phyloP scores from a whole-genome alignment of 495 filamentous ascomycete genomes.

The Poronia punctata region DNA sequence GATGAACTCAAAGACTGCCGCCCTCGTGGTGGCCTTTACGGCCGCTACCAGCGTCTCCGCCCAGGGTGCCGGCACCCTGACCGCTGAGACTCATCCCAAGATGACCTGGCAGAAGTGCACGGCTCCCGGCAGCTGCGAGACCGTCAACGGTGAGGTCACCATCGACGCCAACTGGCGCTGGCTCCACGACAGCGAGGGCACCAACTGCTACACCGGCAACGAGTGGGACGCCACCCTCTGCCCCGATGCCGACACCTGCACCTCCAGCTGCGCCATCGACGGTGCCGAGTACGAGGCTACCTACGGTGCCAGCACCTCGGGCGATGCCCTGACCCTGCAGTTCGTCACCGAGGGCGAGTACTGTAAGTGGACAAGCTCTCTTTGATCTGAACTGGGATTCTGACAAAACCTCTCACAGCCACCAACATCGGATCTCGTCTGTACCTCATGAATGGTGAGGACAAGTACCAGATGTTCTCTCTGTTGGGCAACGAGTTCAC shows the following conservation, averaged over 20 bases:
- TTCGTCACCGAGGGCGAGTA: conserved; percentile 45
- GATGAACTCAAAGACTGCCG: conserved; percentile 29
- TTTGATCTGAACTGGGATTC: background rate
- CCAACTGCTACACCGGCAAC: conserved; percentile 50
- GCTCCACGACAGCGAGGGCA: conserved; percentile 32
- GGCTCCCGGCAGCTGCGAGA: conserved; percentile 40
- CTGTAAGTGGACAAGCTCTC: conserved; percentile 5
- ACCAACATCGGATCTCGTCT: conserved; percentile 44
- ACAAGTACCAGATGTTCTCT: conserved; percentile 49
- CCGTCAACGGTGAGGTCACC: conserved; percentile 30
- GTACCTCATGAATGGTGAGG: conserved; percentile 45
- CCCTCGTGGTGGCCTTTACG: conserved; percentile 31
- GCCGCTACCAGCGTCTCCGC: conserved; percentile 29
- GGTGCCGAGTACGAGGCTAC: conserved; percentile 40
- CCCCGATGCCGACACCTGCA: conserved; percentile 39
- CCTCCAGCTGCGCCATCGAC: conserved; percentile 45
- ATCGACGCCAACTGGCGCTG: conserved; percentile 49
- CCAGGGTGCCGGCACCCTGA: conserved; percentile 48
- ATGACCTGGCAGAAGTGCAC: conserved; percentile 51
- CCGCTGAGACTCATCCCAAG: conserved; percentile 49
- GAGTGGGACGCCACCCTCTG: conserved; percentile 49
- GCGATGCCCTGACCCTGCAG: conserved; percentile 34
- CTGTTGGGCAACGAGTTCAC: conserved; percentile 51
- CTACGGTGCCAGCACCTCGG: conserved; percentile 40
- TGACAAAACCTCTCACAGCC: conserved; percentile 6